phyloP scores from a whole-genome alignment of 192 early-diverging fungal genomes.

The Dissophora ornata region DNA sequence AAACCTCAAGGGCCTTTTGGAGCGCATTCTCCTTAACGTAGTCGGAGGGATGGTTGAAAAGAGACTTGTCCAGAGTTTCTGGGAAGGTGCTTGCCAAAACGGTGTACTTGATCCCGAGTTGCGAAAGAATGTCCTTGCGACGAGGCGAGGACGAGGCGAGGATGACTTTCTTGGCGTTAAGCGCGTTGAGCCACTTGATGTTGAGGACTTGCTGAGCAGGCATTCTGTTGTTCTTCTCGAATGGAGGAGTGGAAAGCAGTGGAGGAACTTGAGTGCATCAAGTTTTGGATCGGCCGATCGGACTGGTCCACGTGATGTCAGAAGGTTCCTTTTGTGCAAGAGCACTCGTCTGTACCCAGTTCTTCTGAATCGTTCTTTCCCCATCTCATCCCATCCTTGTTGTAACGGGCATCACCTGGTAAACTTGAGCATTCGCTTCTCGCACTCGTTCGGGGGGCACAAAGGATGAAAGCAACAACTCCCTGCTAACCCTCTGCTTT shows the following conservation, averaged over 20 bases:
- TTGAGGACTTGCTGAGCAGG: slow-evolving; percentile 31
- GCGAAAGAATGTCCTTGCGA: slow-evolving; percentile 76
- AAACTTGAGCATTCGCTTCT: neutral
- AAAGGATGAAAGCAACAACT: too few species aligned
- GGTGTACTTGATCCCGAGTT: slow-evolving; percentile 68
- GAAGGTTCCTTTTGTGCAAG: neutral
- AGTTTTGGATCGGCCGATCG: too few species aligned
- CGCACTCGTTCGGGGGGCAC: too few species aligned
- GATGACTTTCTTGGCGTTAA: slow-evolving; percentile 66
- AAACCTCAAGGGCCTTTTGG: slow-evolving; percentile 79
- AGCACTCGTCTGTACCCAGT: neutral
- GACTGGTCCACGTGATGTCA: neutral
- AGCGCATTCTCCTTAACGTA: slow-evolving; percentile 80
- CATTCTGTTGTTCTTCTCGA: slow-evolving; percentile 11
- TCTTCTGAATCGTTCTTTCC: slow-evolving; percentile 4
- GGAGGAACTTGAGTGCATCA: too few species aligned
- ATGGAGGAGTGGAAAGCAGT: neutral
- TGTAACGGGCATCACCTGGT: slow-evolving; percentile 1
- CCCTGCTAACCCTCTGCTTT: too few species aligned
- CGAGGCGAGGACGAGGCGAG: slow-evolving; percentile 86
- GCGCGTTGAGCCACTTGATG: slow-evolving; percentile 43
- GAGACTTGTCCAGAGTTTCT: slow-evolving; percentile 80
- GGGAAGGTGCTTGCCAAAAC: slow-evolving; percentile 79
- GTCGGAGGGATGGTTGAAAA: slow-evolving; percentile 63
- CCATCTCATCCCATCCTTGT: slow-evolving; percentile 1